Conservation (phyloP, 1,284 basidiomycete genomes). For the Apiotrichum montevideense region DNA sequence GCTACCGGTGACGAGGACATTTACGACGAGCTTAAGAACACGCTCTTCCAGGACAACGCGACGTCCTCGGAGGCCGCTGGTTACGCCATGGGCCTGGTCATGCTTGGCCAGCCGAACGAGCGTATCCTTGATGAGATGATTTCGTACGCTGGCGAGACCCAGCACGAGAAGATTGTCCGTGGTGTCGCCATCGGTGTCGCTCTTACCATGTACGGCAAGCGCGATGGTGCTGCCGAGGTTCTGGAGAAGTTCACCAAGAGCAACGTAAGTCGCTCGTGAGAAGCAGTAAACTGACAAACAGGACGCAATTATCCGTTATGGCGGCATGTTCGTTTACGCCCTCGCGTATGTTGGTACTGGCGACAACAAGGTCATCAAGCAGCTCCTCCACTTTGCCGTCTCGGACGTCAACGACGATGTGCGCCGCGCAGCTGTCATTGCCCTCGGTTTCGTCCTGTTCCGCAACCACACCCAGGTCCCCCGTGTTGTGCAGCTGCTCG, state of each 20-base stretch:
- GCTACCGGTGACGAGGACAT: constrained; percentile 79
- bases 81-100: constrained; percentile 91
- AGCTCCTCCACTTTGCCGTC: constrained; percentile 86
- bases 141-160: constrained; percentile 86
- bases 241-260: constrained; percentile 70
- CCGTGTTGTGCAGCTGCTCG: constrained; percentile 85
- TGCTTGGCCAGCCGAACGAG: constrained; percentile 79
- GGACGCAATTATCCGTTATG: constrained; percentile 93
- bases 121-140: constrained; percentile 86
- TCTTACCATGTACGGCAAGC: constrained; percentile 82
- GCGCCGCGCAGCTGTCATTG: constrained; percentile 85
- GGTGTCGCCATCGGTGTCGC: constrained; percentile 85
- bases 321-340: constrained; percentile 89
- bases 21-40: constrained; percentile 82
- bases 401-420: constrained; percentile 97
- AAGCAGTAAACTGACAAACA: constrained; percentile 37
- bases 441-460: constrained; percentile 89
- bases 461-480: constrained; percentile 92
- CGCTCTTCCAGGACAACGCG: constrained; percentile 85
- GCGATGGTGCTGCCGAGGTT: constrained; percentile 77
- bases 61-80: constrained; percentile 90
- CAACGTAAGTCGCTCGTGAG: constrained; percentile 56
- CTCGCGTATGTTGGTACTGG: constrained; percentile 91
- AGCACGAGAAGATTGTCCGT: constrained; percentile 96
- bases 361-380: constrained; percentile 83